Evolutionary conservation across 2,329 filamentous ascomycete genomes (phyloP).

Genomic region (Coniosporium uncinatum): DNA sequence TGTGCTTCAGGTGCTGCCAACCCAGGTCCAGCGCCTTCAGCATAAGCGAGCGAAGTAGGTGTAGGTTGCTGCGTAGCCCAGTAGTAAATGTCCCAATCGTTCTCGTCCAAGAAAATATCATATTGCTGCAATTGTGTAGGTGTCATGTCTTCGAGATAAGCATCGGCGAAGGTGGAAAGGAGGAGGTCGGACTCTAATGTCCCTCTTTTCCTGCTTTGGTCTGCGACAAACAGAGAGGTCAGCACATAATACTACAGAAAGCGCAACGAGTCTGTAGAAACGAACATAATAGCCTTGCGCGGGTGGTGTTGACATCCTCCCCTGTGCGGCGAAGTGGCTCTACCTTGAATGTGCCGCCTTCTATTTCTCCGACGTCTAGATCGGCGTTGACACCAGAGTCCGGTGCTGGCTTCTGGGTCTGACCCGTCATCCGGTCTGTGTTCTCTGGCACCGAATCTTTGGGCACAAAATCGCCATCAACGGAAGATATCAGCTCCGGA

Average conservation of each 20-base stretch:
- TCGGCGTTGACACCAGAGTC: constrained; percentile 50
- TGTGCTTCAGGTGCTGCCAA: constrained; percentile 36
- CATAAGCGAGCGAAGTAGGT: constrained; percentile 49
- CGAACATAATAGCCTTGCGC: constrained; percentile 75
- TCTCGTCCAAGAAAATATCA: constrained; percentile 93
- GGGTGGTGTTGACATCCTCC: constrained; percentile 81
- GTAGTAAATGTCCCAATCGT: constrained; percentile 99
- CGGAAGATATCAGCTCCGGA: constrained; percentile 53
- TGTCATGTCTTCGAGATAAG: constrained; percentile 70
- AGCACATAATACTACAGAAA: constrained; percentile 1
- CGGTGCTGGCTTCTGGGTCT: constrained; percentile 47
- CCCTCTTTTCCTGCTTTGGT: constrained; percentile 95
- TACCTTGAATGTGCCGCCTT: constrained; percentile 80
- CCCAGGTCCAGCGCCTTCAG: constrained; percentile 43
- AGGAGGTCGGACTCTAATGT: constrained; percentile 95
- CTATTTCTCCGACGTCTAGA: constrained; percentile 78
- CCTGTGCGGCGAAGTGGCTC: constrained; percentile 83
- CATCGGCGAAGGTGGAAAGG: constrained; percentile 89
- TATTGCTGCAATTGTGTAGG: constrained; percentile 72
- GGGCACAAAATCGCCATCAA: constrained; percentile 49
- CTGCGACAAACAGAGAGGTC: constrained; percentile 36
- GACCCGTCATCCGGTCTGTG: constrained; percentile 60
- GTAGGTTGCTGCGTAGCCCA: constrained; percentile 88
- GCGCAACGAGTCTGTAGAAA: constrained; percentile 10
- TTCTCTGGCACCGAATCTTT: constrained; percentile 57